Evolutionary conservation across 345 rosid genomes (phyloP), one percentile per base, ranked within the genome.

Genomic region (Chamaenerion angustifolium): DNA sequence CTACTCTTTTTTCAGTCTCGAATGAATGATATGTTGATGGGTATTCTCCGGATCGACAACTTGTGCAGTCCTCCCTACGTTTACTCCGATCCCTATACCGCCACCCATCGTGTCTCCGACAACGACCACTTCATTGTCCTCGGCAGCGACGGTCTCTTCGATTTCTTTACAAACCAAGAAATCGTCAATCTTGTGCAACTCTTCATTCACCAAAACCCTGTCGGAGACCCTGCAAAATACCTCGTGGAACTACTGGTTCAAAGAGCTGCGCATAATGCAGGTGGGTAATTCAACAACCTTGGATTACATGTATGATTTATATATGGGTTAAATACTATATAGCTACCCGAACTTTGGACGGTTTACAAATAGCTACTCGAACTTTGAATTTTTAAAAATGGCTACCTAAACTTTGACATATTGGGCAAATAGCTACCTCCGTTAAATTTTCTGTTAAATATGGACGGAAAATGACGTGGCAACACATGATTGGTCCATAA

Each of bases 11-110:
- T 42, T 52, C 19, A 16, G 49, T 9, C 25, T n/a, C 5, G 21
- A 3, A 62, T 62, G 66, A 62, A 62, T 19, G 66, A 62, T 50
- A 45, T 56, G 55, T 46, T 62, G 60, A 62, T 62, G 60, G 66
- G 66, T 25, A 62, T 62, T 17, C 51, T 62, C 18, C 55, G 60
- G 8, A 50, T 62, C 31, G 43, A 56, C 42, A 56, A 62, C 46
- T 51, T 62, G 40, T 16, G 5, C 41, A 55, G 60, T 25, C 66
- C 66, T 48, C 66, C 66, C 19, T 62, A 62, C 10, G 60, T 62
- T 49, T 50, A 55, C 49, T 35, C 66, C 42, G 35, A 44, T 15
- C 66, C 66, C 27, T 55, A 55, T 51, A 49, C 60, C 2, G 37
- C 11, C 18, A 62, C 60, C 52, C 66, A 62, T 11, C 43, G 51